Evolutionary conservation across 202 grass and related monocot species (phyloP).

Genomic region (Schoenoplectus triqueter): DNA sequence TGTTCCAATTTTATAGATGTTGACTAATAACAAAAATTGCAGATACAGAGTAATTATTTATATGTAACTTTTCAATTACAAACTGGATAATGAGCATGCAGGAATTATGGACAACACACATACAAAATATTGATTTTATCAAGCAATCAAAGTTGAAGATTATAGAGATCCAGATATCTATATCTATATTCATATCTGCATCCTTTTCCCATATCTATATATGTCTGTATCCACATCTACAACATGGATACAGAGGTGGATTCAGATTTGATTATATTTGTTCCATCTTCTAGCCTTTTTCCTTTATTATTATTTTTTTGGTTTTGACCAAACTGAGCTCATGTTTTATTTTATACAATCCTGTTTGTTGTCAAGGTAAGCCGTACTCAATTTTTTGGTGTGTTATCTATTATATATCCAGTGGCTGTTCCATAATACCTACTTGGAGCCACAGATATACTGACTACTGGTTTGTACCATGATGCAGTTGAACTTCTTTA

Average conservation of each 20-base stretch:
- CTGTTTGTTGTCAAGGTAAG: background rate
- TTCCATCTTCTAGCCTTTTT: background rate
- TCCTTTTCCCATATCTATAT: background rate
- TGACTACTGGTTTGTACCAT: background rate
- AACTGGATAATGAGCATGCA: background rate
- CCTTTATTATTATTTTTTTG: background rate
- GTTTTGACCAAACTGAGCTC: background rate
- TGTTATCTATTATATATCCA: background rate
- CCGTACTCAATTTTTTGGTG: conserved; percentile 10
- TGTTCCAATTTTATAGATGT: background rate
- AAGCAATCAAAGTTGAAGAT: background rate
- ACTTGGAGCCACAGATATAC: background rate
- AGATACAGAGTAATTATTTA: background rate
- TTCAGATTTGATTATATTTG: background rate
- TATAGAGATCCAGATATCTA: background rate
- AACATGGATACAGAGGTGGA: background rate
- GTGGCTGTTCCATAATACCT: background rate
- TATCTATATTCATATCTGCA: conserved; percentile 2
- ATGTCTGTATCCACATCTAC: background rate
- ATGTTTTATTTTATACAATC: background rate
- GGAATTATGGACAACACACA: background rate
- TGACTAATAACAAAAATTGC: background rate
- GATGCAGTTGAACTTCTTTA: conserved; percentile 83
- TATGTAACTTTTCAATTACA: background rate
- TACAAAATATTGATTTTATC: conserved; percentile 1